These are phyloP conservation scores for Fusarium sp. DNA, from an alignment of 2,329 filamentous ascomycete species.

Conservation along the genomic window DNA sequence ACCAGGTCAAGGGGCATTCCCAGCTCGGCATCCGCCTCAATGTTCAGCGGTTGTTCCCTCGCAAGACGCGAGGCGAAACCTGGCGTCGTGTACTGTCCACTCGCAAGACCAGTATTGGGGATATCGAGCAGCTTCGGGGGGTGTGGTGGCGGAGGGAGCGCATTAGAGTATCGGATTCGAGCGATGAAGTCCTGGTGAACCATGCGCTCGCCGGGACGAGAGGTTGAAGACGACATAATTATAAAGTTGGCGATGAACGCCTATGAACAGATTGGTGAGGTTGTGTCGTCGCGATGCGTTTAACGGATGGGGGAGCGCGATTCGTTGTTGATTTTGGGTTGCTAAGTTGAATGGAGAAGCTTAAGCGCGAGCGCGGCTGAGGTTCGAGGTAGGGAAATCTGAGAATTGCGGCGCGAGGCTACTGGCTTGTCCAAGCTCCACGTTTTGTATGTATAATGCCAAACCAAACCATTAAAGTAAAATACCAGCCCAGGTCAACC, in stretches of 20 bases:
- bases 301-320: constrained; percentile 4
- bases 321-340: constrained; percentile 16
- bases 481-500: not conserved
- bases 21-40: constrained; percentile 96
- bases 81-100: constrained; percentile 89
- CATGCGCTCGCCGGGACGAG: constrained; percentile 66
- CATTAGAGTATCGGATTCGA: constrained; percentile 94
- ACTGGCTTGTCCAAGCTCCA: constrained; percentile 32
- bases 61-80: constrained; percentile 90
- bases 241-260: constrained; percentile 31
- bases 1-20: constrained; percentile 97
- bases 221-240: constrained; percentile 41
- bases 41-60: constrained; percentile 92
- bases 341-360: constrained; percentile 31
- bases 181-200: constrained; percentile 97
- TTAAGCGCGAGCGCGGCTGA: constrained; percentile 43
- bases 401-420: constrained; percentile 46
- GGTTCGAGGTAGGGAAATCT: constrained; percentile 38
- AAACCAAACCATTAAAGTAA: not conserved
- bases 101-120: constrained; percentile 88
- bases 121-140: constrained; percentile 98
- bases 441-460: constrained; percentile 1
- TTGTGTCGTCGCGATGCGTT: constrained; percentile 8
- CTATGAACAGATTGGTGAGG: constrained; percentile 6
- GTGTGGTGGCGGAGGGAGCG: constrained; percentile 91